Percentiles rank a stretch among this genome's conserved stretches.
Evolutionary conservation across 441 rosid genomes (phyloP).

Genomic region (Omphalea diandra): DNA sequence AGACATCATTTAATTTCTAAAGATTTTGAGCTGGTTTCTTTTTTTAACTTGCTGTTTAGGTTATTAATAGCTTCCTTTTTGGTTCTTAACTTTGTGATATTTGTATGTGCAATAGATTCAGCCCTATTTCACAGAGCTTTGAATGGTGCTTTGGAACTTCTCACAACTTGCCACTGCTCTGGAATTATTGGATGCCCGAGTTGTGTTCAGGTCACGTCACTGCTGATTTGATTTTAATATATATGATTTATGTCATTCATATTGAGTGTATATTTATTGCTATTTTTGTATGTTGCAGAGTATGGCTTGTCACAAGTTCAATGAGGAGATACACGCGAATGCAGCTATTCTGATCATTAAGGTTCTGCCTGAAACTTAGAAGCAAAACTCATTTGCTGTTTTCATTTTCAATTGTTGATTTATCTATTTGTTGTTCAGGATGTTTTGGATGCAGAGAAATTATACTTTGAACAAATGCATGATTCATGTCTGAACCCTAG

Average conservation of each 20-base stretch:
- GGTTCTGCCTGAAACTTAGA: constrained; percentile 37
- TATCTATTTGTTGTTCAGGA: constrained; percentile 45
- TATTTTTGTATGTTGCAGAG: constrained; percentile 41
- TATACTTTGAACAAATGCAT: constrained; percentile 38
- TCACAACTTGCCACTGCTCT: constrained; percentile 59
- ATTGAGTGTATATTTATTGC: not conserved
- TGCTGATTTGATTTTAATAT: not conserved
- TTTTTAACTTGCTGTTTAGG: not conserved
- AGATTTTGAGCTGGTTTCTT: not conserved
- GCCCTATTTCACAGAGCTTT: constrained; percentile 75
- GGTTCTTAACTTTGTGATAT: constrained; percentile 22
- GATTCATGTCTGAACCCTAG: constrained; percentile 10
- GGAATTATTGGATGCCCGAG: constrained; percentile 75
- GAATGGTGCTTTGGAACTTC: constrained; percentile 66
- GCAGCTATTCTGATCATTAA: constrained; percentile 75
- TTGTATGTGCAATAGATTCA: constrained; percentile 50
- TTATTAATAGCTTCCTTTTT: not conserved
- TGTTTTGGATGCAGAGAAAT: constrained; percentile 63
- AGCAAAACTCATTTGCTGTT: constrained; percentile 4
- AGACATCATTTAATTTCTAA: constrained; percentile 3
- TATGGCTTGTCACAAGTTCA: constrained; percentile 65
- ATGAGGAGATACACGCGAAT: constrained; percentile 75
- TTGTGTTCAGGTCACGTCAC: constrained; percentile 63
- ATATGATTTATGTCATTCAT: not conserved
- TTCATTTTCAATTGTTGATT: constrained; percentile 4